Evolutionary conservation across 1,139 yeast genomes (phyloP).

Genomic region (Yamadazyma diddensiae): DNA sequence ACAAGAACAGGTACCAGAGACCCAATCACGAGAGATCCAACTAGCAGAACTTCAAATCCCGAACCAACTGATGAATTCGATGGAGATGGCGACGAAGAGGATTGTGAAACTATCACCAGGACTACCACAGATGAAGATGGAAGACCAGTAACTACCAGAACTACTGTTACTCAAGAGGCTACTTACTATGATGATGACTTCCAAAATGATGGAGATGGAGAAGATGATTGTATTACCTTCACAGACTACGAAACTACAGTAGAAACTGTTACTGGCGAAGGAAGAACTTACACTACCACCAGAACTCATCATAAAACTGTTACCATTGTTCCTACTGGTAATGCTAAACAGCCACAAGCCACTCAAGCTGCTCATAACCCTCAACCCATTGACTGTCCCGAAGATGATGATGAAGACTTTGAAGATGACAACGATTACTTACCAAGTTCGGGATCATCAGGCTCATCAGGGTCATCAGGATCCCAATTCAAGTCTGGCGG

Average conservation of each 20-base stretch:
- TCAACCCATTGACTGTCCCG: constrained; percentile 3
- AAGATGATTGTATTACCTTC: constrained; percentile 14
- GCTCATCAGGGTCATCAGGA: constrained; percentile 2
- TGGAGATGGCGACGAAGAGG: constrained; percentile 13
- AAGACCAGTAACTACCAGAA: constrained; percentile 1
- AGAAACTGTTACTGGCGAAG: constrained; percentile 10
- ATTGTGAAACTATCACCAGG: constrained; percentile 14
- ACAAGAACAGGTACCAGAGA: neutral
- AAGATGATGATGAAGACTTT: constrained; percentile 6
- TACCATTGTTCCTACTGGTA: constrained; percentile 8
- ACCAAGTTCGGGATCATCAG: constrained; percentile 11
- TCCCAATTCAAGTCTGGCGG: neutral
- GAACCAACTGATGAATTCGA: neutral
- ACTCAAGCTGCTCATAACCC: constrained; percentile 8
- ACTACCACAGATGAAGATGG: constrained; percentile 1
- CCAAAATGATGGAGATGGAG: constrained; percentile 14
- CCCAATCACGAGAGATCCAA: neutral
- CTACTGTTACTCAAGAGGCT: constrained; percentile 5
- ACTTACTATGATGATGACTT: constrained; percentile 11
- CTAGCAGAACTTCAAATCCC: neutral
- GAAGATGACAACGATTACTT: constrained; percentile 9
- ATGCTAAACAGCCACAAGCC: no score
- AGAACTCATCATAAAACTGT: constrained; percentile 8
- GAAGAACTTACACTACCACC: constrained; percentile 9
- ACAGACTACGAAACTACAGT: constrained; percentile 9